Conservation (phyloP, 345 rosid species). For the Hypericum perforatum region DNA sequence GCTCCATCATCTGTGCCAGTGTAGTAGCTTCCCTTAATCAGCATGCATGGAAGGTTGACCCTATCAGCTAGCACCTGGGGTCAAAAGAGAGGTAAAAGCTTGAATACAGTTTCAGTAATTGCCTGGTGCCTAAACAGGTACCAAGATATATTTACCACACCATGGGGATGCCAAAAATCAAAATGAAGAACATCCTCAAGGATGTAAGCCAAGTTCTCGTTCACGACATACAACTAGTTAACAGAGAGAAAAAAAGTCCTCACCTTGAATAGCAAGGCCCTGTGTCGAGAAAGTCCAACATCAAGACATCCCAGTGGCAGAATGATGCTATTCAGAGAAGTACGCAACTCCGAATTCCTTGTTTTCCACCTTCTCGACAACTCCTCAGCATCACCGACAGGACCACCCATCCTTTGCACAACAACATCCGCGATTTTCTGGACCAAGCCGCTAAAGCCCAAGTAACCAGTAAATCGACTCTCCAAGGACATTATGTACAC, state of each 20-base stretch:
- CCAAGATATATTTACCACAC: no score
- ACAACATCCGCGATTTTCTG: constrained; percentile 83
- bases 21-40: constrained; percentile 91
- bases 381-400: constrained; percentile 75
- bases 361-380: constrained; percentile 61
- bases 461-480: constrained; percentile 34
- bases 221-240: constrained; percentile 1
- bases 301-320: constrained; percentile 82
- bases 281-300: constrained; percentile 89
- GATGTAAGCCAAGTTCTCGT: no score
- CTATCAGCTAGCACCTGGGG: constrained; percentile 81
- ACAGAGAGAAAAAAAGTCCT: constrained; percentile 9
- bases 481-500: constrained; percentile 39
- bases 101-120: neutral
- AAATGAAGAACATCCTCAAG: neutral
- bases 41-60: constrained; percentile 80
- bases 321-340: constrained; percentile 46
- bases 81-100: constrained; percentile 7
- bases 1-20: constrained; percentile 98
- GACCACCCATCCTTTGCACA: constrained; percentile 89
- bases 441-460: constrained; percentile 44
- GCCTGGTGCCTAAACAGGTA: neutral
- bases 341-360: constrained; percentile 52
- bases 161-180: neutral
- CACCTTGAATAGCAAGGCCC: constrained; percentile 98